Percentiles rank a stretch among this genome's conserved stretches.
Evolutionary conservation across 805 yeast genomes (phyloP).

Genomic region (Starmerella floricola): DNA sequence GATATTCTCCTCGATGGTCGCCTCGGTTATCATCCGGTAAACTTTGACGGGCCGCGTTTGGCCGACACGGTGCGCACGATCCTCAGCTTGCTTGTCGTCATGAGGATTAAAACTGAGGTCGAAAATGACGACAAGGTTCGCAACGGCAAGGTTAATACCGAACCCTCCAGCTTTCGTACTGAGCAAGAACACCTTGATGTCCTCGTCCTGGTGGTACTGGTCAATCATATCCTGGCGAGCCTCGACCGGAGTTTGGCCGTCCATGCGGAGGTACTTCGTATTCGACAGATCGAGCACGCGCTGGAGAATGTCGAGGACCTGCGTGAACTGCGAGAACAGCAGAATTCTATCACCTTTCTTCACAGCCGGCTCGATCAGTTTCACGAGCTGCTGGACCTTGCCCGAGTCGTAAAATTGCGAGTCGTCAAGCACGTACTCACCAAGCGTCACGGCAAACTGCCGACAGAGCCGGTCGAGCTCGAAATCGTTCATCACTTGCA

Average conservation of each 20-base stretch:
- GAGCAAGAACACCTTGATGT: constrained; percentile 72
- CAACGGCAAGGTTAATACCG: constrained; percentile 93
- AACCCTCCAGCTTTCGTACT: constrained; percentile 98
- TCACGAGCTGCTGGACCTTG: constrained; percentile 48
- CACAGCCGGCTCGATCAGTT: constrained; percentile 39
- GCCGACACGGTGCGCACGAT: constrained; percentile 95
- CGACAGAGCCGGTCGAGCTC: constrained; percentile 68
- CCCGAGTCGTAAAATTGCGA: constrained; percentile 60
- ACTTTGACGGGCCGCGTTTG: constrained; percentile 78
- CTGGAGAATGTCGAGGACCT: constrained; percentile 79
- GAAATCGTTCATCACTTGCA: constrained; percentile 87
- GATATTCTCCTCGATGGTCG: constrained; percentile 83
- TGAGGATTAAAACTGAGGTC: constrained; percentile 97
- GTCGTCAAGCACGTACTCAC: constrained; percentile 40
- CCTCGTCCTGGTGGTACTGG: constrained; percentile 66
- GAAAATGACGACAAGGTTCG: constrained; percentile 79
- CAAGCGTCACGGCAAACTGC: constrained; percentile 54
- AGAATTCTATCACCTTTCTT: constrained; percentile 52
- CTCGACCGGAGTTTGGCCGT: constrained; percentile 90
- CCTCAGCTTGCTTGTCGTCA: constrained; percentile 97
- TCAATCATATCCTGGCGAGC: constrained; percentile 87
- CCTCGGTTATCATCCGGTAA: constrained; percentile 54
- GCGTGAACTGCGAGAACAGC: constrained; percentile 85
- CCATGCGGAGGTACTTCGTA: constrained; percentile 69
- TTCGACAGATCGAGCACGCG: constrained; percentile 49